A percentile compares a stretch with the other conserved stretches of the same genome.
These are phyloP conservation scores for Pholiota conissans DNA, from an alignment of 768 basidiomycete genomes.

Conservation along the genomic window DNA sequence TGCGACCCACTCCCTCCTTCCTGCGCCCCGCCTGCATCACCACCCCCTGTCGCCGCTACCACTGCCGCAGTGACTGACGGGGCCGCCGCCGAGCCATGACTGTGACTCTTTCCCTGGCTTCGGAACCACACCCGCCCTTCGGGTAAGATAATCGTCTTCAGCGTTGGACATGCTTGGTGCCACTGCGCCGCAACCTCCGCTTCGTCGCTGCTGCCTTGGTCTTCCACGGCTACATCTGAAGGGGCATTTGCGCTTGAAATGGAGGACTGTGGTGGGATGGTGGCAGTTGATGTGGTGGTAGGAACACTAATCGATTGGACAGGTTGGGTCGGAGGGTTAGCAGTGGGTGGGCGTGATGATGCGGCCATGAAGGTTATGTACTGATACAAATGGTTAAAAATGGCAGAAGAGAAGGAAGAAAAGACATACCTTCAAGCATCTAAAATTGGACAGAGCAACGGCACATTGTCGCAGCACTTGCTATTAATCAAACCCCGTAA, in stretches of 20 bases:
- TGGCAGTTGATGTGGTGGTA: not conserved
- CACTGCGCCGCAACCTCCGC: conserved; percentile 51
- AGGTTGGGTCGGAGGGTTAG: not conserved
- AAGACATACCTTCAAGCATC: conserved; percentile 27
- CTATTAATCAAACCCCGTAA: conserved; percentile 24
- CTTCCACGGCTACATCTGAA: not conserved
- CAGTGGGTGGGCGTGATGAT: not conserved
- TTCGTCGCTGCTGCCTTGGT: conserved; percentile 41
- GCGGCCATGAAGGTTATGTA: conserved; percentile 65
- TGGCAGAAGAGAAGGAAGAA: not conserved
- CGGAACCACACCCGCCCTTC: conserved; percentile 64
- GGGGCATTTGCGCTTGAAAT: not conserved
- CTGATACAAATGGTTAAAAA: conserved; percentile 20
- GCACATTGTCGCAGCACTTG: conserved; percentile 42
- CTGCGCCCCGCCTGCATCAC: not conserved
- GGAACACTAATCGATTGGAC: not conserved
- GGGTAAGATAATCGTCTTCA: conserved; percentile 65
- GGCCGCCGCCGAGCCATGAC: too few species aligned
- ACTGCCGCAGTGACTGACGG: too few species aligned
- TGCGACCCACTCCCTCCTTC: not conserved
- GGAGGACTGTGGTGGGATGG: not conserved
- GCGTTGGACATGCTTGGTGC: conserved; percentile 58
- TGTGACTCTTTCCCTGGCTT: too few species aligned
- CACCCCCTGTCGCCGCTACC: not conserved
- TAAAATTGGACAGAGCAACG: conserved; percentile 42